Evolutionary conservation across 257 asterid species (phyloP).

Genomic region (Salvia rosmarinus): DNA sequence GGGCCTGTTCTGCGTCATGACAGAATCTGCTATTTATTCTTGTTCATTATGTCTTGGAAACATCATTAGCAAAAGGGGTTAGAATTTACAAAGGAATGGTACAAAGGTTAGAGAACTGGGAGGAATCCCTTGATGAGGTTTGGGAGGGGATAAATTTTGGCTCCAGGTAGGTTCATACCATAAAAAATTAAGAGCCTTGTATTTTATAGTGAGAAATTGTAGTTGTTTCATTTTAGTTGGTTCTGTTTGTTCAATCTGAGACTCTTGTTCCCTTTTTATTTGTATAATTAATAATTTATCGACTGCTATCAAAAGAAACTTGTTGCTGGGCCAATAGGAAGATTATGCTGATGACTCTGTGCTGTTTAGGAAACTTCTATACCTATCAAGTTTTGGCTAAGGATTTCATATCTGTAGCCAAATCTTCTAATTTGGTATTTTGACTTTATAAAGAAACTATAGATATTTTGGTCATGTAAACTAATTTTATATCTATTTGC

Average conservation of each 20-base stretch:
- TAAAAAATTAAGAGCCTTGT: too few relatives aligned
- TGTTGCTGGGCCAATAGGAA: background rate
- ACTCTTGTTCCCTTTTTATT: background rate
- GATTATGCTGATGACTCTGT: slow-evolving; percentile 17
- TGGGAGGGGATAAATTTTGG: background rate
- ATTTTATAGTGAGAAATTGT: too few relatives aligned
- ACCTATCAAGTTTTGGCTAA: background rate
- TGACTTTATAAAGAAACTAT: background rate
- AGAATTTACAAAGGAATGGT: background rate
- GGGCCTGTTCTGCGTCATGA: too few relatives aligned
- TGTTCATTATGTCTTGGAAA: background rate
- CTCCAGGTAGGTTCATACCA: background rate
- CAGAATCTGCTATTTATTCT: too few relatives aligned
- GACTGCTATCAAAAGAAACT: background rate
- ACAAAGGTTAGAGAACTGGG: background rate
- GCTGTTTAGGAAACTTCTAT: background rate
- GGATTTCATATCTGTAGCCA: background rate
- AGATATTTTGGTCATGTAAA: background rate
- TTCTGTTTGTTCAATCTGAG: background rate
- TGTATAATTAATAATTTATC: too few relatives aligned
- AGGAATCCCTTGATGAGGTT: background rate
- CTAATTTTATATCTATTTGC: background rate
- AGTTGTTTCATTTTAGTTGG: background rate
- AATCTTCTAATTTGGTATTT: slow-evolving; percentile 19
- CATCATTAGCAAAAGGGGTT: background rate